Evolutionary conservation across 495 filamentous ascomycete species (phyloP).

Genomic region (Annulohypoxylon bovei): DNA sequence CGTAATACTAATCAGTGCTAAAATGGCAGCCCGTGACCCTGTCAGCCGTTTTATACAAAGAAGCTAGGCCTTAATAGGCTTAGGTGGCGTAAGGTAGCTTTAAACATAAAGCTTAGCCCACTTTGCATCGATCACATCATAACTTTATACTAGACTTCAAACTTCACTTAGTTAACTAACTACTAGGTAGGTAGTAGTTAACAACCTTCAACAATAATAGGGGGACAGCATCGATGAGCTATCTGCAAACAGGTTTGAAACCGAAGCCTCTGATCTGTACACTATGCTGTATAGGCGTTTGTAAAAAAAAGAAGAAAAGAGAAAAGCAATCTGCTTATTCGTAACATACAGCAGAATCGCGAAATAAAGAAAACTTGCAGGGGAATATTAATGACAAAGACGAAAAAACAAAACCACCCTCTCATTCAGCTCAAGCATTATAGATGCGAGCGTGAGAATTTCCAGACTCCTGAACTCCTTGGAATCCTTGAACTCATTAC

Average conservation of each 20-base stretch:
- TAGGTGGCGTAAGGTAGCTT: neutral
- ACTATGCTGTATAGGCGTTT: neutral
- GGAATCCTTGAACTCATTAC: too few relatives aligned
- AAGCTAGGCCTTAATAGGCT: slow-evolving; percentile 4
- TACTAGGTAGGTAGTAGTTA: slow-evolving; percentile 8
- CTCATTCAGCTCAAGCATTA: too few relatives aligned
- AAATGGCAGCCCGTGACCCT: slow-evolving; percentile 20
- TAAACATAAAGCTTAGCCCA: slow-evolving; percentile 7
- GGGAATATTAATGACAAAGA: too few relatives aligned
- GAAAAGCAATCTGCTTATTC: too few relatives aligned
- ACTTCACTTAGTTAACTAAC: neutral
- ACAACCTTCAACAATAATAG: neutral
- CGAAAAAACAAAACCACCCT: too few relatives aligned
- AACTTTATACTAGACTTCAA: neutral
- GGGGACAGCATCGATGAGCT: neutral
- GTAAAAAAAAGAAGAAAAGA: too few relatives aligned
- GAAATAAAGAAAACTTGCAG: too few relatives aligned
- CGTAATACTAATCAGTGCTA: slow-evolving; percentile 14
- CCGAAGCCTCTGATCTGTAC: neutral
- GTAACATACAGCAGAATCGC: too few relatives aligned
- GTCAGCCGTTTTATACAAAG: slow-evolving; percentile 7
- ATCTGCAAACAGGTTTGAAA: neutral
- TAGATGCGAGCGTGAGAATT: too few relatives aligned
- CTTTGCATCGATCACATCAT: neutral
- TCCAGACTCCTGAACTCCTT: too few relatives aligned